phyloP scores from a whole-genome alignment of 768 basidiomycete genomes.

The Amanita fuliginea region DNA sequence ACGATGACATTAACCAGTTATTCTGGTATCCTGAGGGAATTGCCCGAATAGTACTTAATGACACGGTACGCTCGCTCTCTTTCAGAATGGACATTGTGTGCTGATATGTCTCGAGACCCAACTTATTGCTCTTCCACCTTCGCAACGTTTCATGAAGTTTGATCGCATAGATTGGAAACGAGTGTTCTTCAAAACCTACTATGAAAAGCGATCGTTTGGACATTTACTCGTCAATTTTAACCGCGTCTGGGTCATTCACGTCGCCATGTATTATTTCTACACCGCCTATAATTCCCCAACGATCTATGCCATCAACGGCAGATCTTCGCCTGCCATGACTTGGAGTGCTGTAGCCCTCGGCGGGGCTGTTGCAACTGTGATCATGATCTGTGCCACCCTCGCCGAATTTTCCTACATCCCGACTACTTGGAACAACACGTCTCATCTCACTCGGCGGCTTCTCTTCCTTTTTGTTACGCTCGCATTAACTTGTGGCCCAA shows the following conservation, averaged over 20 bases:
- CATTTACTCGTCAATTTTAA: constrained; percentile 99
- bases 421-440: constrained; percentile 97
- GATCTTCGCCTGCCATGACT: constrained; percentile 64
- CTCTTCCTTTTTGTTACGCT: constrained; percentile 86
- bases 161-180: constrained; percentile 94
- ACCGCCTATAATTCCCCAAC: constrained; percentile 89
- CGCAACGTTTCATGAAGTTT: constrained; percentile 94
- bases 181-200: constrained; percentile 98
- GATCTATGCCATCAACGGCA: constrained; percentile 55
- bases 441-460: constrained; percentile 86
- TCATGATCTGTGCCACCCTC: constrained; percentile 93
- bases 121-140: constrained; percentile 81
- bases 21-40: constrained; percentile 99
- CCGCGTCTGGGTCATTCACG: constrained; percentile 97
- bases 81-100: not conserved
- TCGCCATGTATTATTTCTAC: constrained; percentile 93
- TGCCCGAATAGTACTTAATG: constrained; percentile 75
- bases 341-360: constrained; percentile 95
- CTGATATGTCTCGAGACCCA: constrained; percentile 46
- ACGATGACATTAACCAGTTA: constrained; percentile 97
- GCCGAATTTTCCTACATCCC: constrained; percentile 97
- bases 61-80: constrained; percentile 52
- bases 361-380: constrained; percentile 89
- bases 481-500: constrained; percentile 84
- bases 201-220: constrained; percentile 92